These are phyloP conservation scores for Rhodomyrtus psidioides DNA, from an alignment of 441 rosid genomes.

Conservation along the genomic window DNA sequence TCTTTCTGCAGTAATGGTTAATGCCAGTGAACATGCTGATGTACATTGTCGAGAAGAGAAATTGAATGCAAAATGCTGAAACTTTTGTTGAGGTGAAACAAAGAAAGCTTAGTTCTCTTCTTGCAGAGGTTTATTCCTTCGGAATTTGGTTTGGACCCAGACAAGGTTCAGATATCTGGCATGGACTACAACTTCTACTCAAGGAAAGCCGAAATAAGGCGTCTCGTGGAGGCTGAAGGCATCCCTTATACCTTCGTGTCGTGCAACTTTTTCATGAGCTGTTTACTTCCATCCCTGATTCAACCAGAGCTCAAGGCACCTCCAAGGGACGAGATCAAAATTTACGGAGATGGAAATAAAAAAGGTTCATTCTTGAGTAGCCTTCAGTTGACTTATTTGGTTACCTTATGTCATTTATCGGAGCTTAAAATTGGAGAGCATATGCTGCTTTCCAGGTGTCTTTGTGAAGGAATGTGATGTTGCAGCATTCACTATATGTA, in stretches of 20 bases:
- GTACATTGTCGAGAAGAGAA: neutral
- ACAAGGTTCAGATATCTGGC: constrained; percentile 29
- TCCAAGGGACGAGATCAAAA: constrained; percentile 41
- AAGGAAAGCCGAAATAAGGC: constrained; percentile 38
- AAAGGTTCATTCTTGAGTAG: constrained; percentile 27
- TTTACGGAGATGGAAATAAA: constrained; percentile 46
- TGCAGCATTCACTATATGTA: constrained; percentile 42
- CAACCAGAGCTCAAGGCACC: constrained; percentile 46
- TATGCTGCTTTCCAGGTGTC: constrained; percentile 25
- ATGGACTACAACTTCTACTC: constrained; percentile 34
- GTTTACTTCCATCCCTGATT: constrained; percentile 43
- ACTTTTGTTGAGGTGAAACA: neutral
- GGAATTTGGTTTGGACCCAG: constrained; percentile 58
- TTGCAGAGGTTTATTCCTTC: constrained; percentile 63
- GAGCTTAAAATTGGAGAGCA: neutral
- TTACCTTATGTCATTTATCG: neutral
- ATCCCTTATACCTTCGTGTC: constrained; percentile 49
- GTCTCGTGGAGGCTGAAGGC: constrained; percentile 44
- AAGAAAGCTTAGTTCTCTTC: neutral
- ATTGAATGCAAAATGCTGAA: neutral
- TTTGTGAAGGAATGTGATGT: constrained; percentile 43
- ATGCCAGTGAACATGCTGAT: neutral
- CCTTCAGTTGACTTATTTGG: neutral
- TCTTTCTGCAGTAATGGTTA: neutral
- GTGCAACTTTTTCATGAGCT: constrained; percentile 39